Evolutionary conservation across 2,329 filamentous ascomycete genomes (phyloP).

Genomic region (Aspergillus terreus): DNA sequence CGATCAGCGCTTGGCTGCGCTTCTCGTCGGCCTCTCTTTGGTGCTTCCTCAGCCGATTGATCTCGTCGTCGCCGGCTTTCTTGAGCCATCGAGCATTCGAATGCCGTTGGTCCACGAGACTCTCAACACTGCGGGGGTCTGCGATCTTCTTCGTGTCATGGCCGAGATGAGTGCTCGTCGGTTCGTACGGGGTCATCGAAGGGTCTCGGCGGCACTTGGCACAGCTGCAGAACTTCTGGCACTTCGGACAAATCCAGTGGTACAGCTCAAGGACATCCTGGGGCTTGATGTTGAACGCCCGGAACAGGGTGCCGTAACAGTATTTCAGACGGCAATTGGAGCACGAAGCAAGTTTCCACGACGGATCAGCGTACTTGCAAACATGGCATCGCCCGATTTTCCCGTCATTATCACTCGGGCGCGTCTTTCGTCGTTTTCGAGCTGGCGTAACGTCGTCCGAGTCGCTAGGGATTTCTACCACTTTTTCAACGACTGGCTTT

Average conservation of each 20-base stretch:
- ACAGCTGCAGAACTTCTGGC: slow-evolving; percentile 81
- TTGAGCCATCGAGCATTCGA: slow-evolving; percentile 84
- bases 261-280: slow-evolving; percentile 74
- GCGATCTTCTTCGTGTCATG: slow-evolving; percentile 89
- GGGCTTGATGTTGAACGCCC: slow-evolving; percentile 87
- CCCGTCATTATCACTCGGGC: slow-evolving; percentile 45
- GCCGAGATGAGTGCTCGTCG: slow-evolving; percentile 81
- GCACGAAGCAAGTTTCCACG: slow-evolving; percentile 82
- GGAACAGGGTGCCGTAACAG: slow-evolving; percentile 89
- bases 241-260: slow-evolving; percentile 86
- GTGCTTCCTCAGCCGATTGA: slow-evolving; percentile 45
- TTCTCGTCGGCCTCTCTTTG: slow-evolving; percentile 55
- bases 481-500: slow-evolving; percentile 46
- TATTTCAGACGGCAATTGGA: slow-evolving; percentile 72
- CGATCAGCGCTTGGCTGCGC: slow-evolving; percentile 42
- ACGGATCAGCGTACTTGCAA: slow-evolving; percentile 73
- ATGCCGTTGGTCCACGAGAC: slow-evolving; percentile 81
- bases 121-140: slow-evolving; percentile 85
- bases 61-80: slow-evolving; percentile 52
- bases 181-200: slow-evolving; percentile 74
- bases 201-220: slow-evolving; percentile 67
- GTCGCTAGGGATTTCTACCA: slow-evolving; percentile 39
- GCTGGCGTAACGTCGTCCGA: slow-evolving; percentile 58
- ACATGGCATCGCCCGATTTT: slow-evolving; percentile 69
- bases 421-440: slow-evolving; percentile 62